Conservation (phyloP, 768 basidiomycete genomes). For the Suillus hirtellus region DNA sequence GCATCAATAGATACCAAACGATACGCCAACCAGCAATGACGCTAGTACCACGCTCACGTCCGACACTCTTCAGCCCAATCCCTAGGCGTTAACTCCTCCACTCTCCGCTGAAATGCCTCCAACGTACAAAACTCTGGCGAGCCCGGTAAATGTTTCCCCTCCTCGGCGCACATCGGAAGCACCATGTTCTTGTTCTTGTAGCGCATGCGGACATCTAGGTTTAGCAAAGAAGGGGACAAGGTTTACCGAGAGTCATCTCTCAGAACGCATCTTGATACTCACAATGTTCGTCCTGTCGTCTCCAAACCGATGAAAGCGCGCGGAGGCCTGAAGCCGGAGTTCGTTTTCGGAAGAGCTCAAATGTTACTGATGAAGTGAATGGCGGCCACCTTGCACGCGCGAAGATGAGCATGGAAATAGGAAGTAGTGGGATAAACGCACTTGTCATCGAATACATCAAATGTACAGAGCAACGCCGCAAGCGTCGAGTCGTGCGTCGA, state of each 20-base stretch:
- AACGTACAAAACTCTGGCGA: constrained; percentile 76
- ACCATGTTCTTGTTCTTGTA: constrained; percentile 68
- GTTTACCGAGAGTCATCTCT: constrained; percentile 11
- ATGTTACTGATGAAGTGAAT: constrained; percentile 72
- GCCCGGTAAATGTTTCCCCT: constrained; percentile 67
- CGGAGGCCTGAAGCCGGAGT: constrained; percentile 7
- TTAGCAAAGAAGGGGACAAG: too few relatives aligned
- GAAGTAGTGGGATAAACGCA: constrained; percentile 30
- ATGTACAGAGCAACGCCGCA: constrained; percentile 60
- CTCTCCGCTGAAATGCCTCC: constrained; percentile 58
- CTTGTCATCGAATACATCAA: constrained; percentile 76
- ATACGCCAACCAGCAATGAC: neutral
- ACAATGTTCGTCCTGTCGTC: neutral
- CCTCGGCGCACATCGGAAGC: constrained; percentile 63
- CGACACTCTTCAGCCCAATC: constrained; percentile 69
- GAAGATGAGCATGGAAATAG: neutral
- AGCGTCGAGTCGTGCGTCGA: constrained; percentile 74
- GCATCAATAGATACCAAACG: neutral
- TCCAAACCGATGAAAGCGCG: neutral
- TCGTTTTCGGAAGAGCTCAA: constrained; percentile 64
- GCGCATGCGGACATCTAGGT: constrained; percentile 57
- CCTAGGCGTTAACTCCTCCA: constrained; percentile 62
- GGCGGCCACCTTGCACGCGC: constrained; percentile 60
- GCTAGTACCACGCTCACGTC: neutral
- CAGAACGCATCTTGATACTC: neutral